These are phyloP conservation scores for Grigorovia jiainica DNA, from an alignment of 805 yeast genomes.

Conservation along the genomic window DNA sequence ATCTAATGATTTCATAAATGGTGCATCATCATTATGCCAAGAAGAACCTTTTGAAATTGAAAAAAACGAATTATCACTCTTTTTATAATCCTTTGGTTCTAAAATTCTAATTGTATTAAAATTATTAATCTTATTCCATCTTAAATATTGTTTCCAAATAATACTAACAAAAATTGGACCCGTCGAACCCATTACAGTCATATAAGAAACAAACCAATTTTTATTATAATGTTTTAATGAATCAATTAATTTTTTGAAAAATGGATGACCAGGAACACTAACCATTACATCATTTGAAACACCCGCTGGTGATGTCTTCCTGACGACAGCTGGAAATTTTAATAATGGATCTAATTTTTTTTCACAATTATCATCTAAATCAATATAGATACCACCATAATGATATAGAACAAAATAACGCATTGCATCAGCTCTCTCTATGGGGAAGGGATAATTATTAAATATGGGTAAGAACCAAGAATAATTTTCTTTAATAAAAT, in stretches of 20 bases:
- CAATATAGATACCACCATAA: conserved; percentile 86
- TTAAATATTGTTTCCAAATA: conserved; percentile 77
- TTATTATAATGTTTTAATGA: conserved; percentile 52
- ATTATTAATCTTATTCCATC: conserved; percentile 61
- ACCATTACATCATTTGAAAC: conserved; percentile 93
- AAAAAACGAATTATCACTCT: conserved; percentile 54
- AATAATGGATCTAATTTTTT: conserved; percentile 72
- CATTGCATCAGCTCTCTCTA: conserved; percentile 84
- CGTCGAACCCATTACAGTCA: conserved; percentile 87
- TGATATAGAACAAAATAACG: conserved; percentile 76
- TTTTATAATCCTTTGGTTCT: conserved; percentile 65
- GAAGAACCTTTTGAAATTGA: conserved; percentile 74
- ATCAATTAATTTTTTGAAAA: conserved; percentile 62
- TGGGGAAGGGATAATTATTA: conserved; percentile 69
- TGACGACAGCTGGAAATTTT: conserved; percentile 73
- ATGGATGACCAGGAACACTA: conserved; percentile 76
- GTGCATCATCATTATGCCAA: conserved; percentile 88
- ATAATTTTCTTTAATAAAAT: conserved; percentile 67
- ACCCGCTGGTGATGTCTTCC: conserved; percentile 86
- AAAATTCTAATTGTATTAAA: conserved; percentile 59
- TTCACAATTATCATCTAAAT: conserved; percentile 82
- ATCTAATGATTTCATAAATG: conserved; percentile 62
- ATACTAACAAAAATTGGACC: conserved; percentile 85
- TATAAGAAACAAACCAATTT: conserved; percentile 78
- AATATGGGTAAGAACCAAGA: conserved; percentile 81